A percentile compares a stretch with the other conserved stretches of the same genome.
phyloP scores from a whole-genome alignment of 352 stramenopile species.

The Globisporangium megalacanthum region DNA sequence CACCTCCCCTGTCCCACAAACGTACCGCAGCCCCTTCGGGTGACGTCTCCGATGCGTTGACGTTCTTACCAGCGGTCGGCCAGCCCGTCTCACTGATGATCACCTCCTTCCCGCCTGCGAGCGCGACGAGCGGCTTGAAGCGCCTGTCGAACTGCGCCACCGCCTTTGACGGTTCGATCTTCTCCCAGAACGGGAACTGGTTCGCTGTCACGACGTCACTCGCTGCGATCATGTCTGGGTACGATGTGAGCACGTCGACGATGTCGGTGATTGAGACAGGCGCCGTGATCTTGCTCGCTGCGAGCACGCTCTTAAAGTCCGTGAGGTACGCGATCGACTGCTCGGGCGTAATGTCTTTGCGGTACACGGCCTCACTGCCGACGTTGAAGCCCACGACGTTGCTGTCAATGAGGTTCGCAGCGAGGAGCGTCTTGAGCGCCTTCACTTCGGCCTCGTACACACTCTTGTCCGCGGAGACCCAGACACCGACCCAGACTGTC shows the following conservation, averaged over 20 bases:
- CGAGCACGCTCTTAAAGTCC: slow-evolving; percentile 69
- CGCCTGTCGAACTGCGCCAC: slow-evolving; percentile 68
- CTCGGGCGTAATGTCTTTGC: slow-evolving; percentile 61
- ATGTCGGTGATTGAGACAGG: slow-evolving; percentile 80
- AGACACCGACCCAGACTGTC: slow-evolving; percentile 80
- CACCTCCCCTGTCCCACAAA: too few relatives aligned
- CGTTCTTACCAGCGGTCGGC: slow-evolving; percentile 55
- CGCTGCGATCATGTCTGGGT: slow-evolving; percentile 70
- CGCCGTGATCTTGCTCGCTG: slow-evolving; percentile 44
- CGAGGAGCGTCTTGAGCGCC: slow-evolving; percentile 57
- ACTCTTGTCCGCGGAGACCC: slow-evolving; percentile 57
- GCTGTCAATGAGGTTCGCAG: slow-evolving; percentile 53
- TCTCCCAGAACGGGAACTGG: slow-evolving; percentile 85
- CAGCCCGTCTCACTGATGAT: slow-evolving; percentile 83
- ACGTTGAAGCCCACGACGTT: slow-evolving; percentile 85
- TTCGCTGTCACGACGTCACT: slow-evolving; percentile 81
- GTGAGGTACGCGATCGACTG: slow-evolving; percentile 68
- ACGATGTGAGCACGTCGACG: slow-evolving; percentile 65
- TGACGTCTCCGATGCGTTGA: slow-evolving; percentile 53
- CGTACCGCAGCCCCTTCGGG: slow-evolving; percentile 48
- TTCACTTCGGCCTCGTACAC: slow-evolving; percentile 67
- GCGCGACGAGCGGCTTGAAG: slow-evolving; percentile 56
- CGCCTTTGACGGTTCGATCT: slow-evolving; percentile 44
- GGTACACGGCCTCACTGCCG: slow-evolving; percentile 77
- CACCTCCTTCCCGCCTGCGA: slow-evolving; percentile 67